A percentile compares a stretch with the other conserved stretches of the same genome.
These are phyloP conservation scores for Taiwanofungus camphoratus DNA, from an alignment of 1,284 basidiomycete genomes.

Conservation along the genomic window DNA sequence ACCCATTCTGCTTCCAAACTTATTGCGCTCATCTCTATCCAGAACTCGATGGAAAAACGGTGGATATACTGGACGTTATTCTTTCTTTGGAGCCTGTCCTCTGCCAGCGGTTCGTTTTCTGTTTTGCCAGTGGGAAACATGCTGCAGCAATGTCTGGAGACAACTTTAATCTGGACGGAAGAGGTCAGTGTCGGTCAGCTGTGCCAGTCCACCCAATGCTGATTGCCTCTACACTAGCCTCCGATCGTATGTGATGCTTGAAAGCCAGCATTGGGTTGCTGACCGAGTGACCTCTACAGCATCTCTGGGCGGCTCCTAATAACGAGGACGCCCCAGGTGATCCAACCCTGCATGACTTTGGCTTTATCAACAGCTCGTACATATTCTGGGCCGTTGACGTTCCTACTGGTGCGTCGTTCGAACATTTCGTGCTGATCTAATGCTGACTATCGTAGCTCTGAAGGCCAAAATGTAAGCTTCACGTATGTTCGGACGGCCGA, in stretches of 20 bases:
- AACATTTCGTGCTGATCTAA: too few species aligned
- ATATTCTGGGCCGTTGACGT: constrained; percentile 5
- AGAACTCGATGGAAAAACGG: too few species aligned
- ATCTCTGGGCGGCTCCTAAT: constrained; percentile 7
- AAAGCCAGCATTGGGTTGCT: not conserved
- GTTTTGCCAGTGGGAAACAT: too few species aligned
- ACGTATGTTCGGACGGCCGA: constrained; percentile 1
- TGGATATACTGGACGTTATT: too few species aligned
- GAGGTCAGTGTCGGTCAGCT: not conserved
- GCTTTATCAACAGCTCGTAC: not conserved
- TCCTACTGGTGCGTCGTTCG: not conserved
- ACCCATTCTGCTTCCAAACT: too few species aligned
- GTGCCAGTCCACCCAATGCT: not conserved
- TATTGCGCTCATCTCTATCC: too few species aligned
- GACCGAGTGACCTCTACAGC: too few species aligned
- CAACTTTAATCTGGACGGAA: constrained; percentile 7
- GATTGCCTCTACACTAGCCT: not conserved
- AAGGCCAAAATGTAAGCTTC: constrained; percentile 8
- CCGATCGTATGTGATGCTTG: constrained; percentile 6
- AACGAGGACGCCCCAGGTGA: constrained; percentile 3
- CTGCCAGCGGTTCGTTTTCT: too few species aligned
- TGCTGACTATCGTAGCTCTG: too few species aligned
- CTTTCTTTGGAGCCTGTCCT: too few species aligned
- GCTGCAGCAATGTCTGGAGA: not conserved
- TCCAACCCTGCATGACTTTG: constrained; percentile 3